A percentile compares a stretch with the other conserved stretches of the same genome.
phyloP scores from a whole-genome alignment of 345 rosid species.

The Salix exigua region DNA sequence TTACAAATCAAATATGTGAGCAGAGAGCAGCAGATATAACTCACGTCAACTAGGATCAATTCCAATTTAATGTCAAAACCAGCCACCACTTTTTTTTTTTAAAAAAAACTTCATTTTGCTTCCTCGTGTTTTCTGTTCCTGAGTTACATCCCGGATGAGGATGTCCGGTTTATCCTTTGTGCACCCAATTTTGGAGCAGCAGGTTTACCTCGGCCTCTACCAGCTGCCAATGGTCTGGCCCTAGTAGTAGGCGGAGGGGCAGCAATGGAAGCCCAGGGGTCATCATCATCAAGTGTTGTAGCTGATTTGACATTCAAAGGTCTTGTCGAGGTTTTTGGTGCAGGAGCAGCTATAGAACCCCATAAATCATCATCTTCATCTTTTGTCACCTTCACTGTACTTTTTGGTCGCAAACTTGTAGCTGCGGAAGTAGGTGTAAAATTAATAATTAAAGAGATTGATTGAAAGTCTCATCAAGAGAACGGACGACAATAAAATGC shows the following conservation, averaged over 20 bases:
- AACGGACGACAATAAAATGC: neutral
- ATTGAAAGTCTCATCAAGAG: neutral
- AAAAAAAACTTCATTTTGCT: conserved; percentile 28
- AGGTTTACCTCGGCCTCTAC: conserved; percentile 76
- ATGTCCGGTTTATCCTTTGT: conserved; percentile 82
- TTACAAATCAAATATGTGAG: conserved; percentile 41
- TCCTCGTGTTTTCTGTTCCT: conserved; percentile 7
- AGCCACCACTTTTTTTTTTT: conserved; percentile 27
- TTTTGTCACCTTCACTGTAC: conserved; percentile 38
- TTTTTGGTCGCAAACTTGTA: conserved; percentile 57
- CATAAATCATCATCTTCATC: conserved; percentile 85
- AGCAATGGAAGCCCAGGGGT: conserved; percentile 95
- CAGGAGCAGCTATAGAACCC: conserved; percentile 92
- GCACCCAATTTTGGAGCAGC: conserved; percentile 75
- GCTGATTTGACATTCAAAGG: conserved; percentile 60
- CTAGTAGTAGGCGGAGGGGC: conserved; percentile 87
- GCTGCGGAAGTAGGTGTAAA: conserved; percentile 30
- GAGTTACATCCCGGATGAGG: conserved; percentile 57
- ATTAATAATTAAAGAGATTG: neutral
- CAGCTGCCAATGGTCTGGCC: conserved; percentile 66
- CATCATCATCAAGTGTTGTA: conserved; percentile 54
- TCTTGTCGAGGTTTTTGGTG: conserved; percentile 61
- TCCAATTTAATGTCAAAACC: conserved; percentile 10
- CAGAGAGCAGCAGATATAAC: conserved; percentile 14
- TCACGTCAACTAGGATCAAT: conserved; percentile 10